Percentiles rank a stretch among this genome's conserved stretches.
Conservation (phyloP, 495 filamentous ascomycete species). For the Trichoderma erinaceum region DNA sequence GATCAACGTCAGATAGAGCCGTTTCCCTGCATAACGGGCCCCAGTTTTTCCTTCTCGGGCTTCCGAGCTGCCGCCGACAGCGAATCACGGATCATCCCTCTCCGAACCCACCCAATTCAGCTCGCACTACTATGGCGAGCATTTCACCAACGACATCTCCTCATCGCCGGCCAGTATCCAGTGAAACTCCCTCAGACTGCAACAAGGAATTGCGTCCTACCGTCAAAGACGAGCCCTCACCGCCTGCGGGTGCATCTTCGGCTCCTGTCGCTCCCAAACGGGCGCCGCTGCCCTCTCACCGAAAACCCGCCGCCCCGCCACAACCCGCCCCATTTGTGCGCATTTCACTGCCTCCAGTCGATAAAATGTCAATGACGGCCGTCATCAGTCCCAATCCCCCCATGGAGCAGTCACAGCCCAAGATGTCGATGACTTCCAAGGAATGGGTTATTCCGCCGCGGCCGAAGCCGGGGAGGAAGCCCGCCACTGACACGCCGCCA, state of each 20-base stretch:
- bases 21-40: not conserved
- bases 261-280: not conserved
- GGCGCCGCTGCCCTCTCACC: slow-evolving; percentile 13
- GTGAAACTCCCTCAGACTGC: not conserved
- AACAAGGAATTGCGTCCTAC: not conserved
- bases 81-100: not conserved
- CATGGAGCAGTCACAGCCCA: slow-evolving; percentile 22
- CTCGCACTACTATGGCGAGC: slow-evolving; percentile 10
- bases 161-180: not conserved
- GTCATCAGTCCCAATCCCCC: slow-evolving; percentile 22
- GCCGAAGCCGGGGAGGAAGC: slow-evolving; percentile 90
- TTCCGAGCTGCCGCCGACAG: slow-evolving; percentile 10
- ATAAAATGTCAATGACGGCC: slow-evolving; percentile 25
- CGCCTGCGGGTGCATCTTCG: not conserved
- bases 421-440: slow-evolving; percentile 59
- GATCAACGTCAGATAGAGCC: not conserved
- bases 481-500: slow-evolving; percentile 82
- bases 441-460: slow-evolving; percentile 86
- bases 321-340: slow-evolving; percentile 5
- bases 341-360: slow-evolving; percentile 20
- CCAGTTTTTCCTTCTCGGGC: slow-evolving; percentile 13
- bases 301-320: slow-evolving; percentile 11
- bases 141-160: slow-evolving; percentile 8
- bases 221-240: not conserved
- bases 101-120: not conserved